phyloP scores from a whole-genome alignment of 2,329 filamentous ascomycete species.

The Pseudocercospora ulei region DNA sequence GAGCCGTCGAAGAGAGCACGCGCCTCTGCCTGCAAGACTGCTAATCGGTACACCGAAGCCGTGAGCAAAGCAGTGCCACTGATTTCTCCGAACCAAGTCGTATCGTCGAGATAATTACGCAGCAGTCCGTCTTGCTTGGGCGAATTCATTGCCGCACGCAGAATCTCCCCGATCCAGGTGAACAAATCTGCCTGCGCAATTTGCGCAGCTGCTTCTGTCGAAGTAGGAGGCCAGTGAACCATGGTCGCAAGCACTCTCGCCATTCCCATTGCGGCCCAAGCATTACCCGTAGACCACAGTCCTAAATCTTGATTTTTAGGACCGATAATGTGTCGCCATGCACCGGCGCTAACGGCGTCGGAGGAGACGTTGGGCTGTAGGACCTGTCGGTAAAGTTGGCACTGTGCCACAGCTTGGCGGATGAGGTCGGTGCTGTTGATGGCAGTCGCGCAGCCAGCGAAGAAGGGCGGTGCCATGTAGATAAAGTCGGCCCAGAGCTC shows the following conservation, averaged over 20 bases:
- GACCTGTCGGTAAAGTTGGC: conserved; percentile 38
- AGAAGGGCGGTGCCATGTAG: conserved; percentile 44
- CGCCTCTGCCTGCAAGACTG: conserved; percentile 15
- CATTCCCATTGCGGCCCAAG: conserved; percentile 44
- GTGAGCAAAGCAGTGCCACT: conserved; percentile 43
- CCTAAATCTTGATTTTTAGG: conserved; percentile 33
- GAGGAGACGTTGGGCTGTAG: conserved; percentile 27
- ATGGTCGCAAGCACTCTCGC: conserved; percentile 41
- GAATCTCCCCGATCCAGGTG: conserved; percentile 34
- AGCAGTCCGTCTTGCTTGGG: conserved; percentile 25
- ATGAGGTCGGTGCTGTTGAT: conserved; percentile 33
- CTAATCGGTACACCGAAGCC: conserved; percentile 40
- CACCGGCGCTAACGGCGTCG: conserved; percentile 23
- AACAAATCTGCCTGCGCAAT: conserved; percentile 25
- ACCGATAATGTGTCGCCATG: conserved; percentile 43
- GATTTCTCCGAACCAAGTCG: conserved; percentile 41
- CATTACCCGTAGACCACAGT: conserved; percentile 44
- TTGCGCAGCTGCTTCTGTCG: conserved; percentile 8
- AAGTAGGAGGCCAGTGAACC: conserved; percentile 12
- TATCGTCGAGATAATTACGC: conserved; percentile 17
- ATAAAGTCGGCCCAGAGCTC: conserved; percentile 46
- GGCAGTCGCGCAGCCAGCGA: conserved; percentile 42
- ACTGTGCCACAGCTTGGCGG: conserved; percentile 36
- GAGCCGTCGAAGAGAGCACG: conserved; percentile 10
- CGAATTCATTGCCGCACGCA: conserved; percentile 33